Conservation (phyloP, 768 basidiomycete genomes). For the Auricularia sp. region DNA sequence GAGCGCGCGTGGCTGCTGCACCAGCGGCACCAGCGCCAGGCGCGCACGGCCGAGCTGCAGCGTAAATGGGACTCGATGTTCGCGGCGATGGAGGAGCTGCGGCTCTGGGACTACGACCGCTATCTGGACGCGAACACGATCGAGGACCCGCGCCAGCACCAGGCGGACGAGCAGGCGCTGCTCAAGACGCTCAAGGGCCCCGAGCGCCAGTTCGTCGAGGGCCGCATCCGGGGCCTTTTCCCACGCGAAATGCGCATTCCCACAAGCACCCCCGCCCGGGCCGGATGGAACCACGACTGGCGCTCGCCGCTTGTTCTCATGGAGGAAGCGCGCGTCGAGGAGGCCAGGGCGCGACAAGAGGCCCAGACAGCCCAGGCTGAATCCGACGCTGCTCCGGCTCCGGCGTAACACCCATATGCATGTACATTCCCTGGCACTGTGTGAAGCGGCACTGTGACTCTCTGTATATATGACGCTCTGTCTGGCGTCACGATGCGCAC, state of each 20-base stretch:
- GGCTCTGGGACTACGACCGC: conserved; percentile 14
- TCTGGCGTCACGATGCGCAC: too few species aligned
- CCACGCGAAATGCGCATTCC: conserved; percentile 82
- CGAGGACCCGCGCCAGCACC: conserved; percentile 64
- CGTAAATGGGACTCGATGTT: conserved; percentile 77
- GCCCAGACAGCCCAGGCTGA: not conserved
- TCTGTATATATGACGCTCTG: too few species aligned
- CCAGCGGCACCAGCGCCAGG: conserved; percentile 61
- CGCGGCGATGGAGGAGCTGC: conserved; percentile 73
- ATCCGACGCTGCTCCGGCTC: too few species aligned
- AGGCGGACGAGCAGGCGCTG: conserved; percentile 43
- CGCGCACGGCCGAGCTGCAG: conserved; percentile 53
- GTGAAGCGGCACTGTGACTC: too few species aligned
- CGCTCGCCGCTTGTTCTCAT: conserved; percentile 38
- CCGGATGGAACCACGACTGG: conserved; percentile 86
- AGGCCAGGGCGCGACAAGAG: not conserved
- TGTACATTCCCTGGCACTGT: too few species aligned
- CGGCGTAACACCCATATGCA: too few species aligned
- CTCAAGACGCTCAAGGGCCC: conserved; percentile 51
- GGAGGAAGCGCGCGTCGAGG: not conserved
- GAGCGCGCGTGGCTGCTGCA: conserved; percentile 84
- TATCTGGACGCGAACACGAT: conserved; percentile 55
- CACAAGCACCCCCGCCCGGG: conserved; percentile 69
- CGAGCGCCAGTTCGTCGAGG: conserved; percentile 44
- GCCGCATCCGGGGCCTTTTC: conserved; percentile 66